Conservation (phyloP, 1,139 yeast genomes). For the Geotrichum reessii region DNA sequence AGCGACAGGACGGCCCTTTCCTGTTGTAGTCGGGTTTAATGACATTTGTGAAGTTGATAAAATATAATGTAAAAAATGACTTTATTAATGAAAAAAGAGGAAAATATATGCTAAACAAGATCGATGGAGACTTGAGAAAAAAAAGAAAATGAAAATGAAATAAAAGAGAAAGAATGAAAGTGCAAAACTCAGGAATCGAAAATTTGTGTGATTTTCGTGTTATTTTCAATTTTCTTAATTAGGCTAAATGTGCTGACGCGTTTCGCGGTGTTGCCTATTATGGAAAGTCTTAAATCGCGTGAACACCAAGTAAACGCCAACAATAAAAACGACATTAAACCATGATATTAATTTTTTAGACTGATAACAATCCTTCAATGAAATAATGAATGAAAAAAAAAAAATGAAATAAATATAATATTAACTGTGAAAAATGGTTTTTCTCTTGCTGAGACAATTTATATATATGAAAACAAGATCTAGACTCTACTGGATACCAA, state of each 20-base stretch:
- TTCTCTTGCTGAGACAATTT: no score
- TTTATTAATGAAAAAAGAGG: constrained; percentile 9
- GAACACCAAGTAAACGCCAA: not conserved
- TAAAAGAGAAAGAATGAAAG: constrained; percentile 3
- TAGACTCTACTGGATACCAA: constrained; percentile 44
- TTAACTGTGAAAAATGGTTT: no score
- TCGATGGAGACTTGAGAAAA: constrained; percentile 9
- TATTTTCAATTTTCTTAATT: constrained; percentile 1
- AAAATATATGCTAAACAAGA: no score
- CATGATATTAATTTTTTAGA: no score
- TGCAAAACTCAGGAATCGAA: not conserved
- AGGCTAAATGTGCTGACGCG: not conserved
- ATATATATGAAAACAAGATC: not conserved
- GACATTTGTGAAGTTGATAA: not conserved
- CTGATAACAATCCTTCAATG: no score
- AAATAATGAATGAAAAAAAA: no score
- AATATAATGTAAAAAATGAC: not conserved
- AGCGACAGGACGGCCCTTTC: constrained; percentile 1
- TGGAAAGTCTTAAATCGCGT: not conserved
- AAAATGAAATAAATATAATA: no score
- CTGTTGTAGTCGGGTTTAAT: not conserved
- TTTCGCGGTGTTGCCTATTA: not conserved
- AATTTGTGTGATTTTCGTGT: not conserved
- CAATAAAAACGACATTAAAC: not conserved
- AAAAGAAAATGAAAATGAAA: constrained; percentile 8